Conservation (phyloP, 176 grass and related monocot species). For the Themeda triandra region DNA sequence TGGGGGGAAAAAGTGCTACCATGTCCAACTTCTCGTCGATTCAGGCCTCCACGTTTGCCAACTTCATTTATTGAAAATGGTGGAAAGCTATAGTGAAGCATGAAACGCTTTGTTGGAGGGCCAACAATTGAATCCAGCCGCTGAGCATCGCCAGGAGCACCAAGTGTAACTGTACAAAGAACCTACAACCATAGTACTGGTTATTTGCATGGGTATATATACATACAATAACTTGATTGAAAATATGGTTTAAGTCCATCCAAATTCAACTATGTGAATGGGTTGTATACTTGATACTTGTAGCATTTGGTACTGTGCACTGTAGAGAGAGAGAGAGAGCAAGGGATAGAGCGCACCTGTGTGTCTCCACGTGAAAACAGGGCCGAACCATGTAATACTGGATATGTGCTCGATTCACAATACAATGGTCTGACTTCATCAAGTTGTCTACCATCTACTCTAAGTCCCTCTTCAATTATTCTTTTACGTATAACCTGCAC, state of each 20-base stretch:
- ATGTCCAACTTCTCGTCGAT: slow-evolving; percentile 97
- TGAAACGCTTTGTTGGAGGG: slow-evolving; percentile 94
- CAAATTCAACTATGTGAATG: background rate
- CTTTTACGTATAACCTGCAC: slow-evolving; percentile 89
- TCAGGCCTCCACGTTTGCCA: slow-evolving; percentile 76
- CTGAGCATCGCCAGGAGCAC: slow-evolving; percentile 92
- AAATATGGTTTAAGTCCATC: background rate
- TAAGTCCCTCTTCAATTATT: slow-evolving; percentile 89
- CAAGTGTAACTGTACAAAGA: slow-evolving; percentile 95
- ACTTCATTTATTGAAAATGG: slow-evolving; percentile 99
- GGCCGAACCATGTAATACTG: slow-evolving; percentile 82
- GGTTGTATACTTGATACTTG: background rate
- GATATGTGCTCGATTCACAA: slow-evolving; percentile 79
- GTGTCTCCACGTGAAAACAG: slow-evolving; percentile 92
- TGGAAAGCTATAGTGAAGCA: slow-evolving; percentile 99
- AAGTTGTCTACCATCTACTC: slow-evolving; percentile 94
- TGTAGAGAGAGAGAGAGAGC: background rate
- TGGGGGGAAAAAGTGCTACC: slow-evolving; percentile 48
- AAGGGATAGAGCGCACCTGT: slow-evolving; percentile 44
- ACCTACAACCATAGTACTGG: slow-evolving; percentile 46
- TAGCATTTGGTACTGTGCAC: background rate
- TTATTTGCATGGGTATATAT: slow-evolving; percentile 16
- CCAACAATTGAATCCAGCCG: slow-evolving; percentile 93
- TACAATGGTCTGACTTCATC: slow-evolving; percentile 92
- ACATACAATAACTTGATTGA: background rate